Evolutionary conservation across 441 rosid species (phyloP), one percentile per base, ranked within the genome.

Genomic region (Corymbia calophylla): DNA sequence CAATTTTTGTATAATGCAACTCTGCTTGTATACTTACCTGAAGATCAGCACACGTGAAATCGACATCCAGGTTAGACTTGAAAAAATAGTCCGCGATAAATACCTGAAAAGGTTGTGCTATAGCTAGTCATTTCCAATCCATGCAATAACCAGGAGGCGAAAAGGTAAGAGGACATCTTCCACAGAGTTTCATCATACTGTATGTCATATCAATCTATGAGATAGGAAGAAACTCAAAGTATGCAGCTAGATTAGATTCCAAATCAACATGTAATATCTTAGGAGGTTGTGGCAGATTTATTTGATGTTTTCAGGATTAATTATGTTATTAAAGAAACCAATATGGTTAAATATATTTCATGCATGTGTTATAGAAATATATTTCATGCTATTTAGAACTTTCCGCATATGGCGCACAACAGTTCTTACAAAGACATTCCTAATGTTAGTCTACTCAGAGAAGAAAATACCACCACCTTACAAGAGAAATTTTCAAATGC

Each of bases 41-140:
- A 90, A 98, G 93, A 88, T 97, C 97, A 32, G 98, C 97, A 56
- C 88, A 91, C 70, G 96, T 92, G 92, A 94, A 96, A 92, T 98
- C 92, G 66, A 94, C 97, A 64, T 96, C 92, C 92, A 98, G 91
- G 90, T 93, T 95, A 91, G 99, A 94, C 90, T 94, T 95, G 90
- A 98, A 96, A 91, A 96, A 96, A 93, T 96, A 98, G 93, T 98
- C 99, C 47, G 94, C 93, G 89, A 97, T 96, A 94, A 96, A 97
- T 87, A 96, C 99, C 99, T 98, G 95, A 94, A 94, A 64, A 87
- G 23, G 5, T 77, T 77, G 44, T 77, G 82, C 39, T 73, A 10
- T 44, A 39, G 51, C 84, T 44, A 77, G 84, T 77, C 51, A 77
- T 39, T 77, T 44, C 51, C 51, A 77, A 77, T 77, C 51, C 51